phyloP scores from a whole-genome alignment of 345 rosid species.

The Boechera retrofracta region DNA sequence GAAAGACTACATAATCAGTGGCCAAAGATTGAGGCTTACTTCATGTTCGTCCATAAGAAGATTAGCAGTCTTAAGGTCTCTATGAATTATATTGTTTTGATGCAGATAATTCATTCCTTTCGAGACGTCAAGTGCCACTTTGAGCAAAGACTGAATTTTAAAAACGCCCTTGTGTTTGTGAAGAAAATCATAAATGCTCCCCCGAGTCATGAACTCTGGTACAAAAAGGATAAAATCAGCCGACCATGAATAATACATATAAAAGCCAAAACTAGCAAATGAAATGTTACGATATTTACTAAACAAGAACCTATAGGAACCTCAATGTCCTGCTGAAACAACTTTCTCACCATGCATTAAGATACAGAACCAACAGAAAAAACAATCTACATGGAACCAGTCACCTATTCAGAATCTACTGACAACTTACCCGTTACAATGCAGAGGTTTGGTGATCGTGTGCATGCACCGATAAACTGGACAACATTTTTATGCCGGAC shows the following conservation, averaged over 20 bases:
- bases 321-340: slow-evolving; percentile 23
- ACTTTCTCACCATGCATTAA: slow-evolving; percentile 16
- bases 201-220: slow-evolving; percentile 91
- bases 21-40: slow-evolving; percentile 52
- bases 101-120: slow-evolving; percentile 98
- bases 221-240: slow-evolving; percentile 40
- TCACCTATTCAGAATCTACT: slow-evolving; percentile 14
- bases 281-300: slow-evolving; percentile 30
- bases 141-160: slow-evolving; percentile 77
- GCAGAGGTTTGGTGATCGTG: slow-evolving; percentile 83
- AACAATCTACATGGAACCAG: not conserved
- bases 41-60: slow-evolving; percentile 99
- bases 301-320: slow-evolving; percentile 29
- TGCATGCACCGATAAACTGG: slow-evolving; percentile 96
- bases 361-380: not conserved
- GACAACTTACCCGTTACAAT: slow-evolving; percentile 79
- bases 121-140: slow-evolving; percentile 83
- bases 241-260: not conserved
- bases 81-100: slow-evolving; percentile 92
- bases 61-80: slow-evolving; percentile 97
- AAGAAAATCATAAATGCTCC: slow-evolving; percentile 88
- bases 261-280: slow-evolving; percentile 32
- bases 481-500: slow-evolving; percentile 95
- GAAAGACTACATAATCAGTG: not conserved
- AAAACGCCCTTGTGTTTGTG: slow-evolving; percentile 86